These are phyloP conservation scores for Ceratocystis smalleyi DNA, from an alignment of 2,329 filamentous ascomycete species.

Conservation along the genomic window DNA sequence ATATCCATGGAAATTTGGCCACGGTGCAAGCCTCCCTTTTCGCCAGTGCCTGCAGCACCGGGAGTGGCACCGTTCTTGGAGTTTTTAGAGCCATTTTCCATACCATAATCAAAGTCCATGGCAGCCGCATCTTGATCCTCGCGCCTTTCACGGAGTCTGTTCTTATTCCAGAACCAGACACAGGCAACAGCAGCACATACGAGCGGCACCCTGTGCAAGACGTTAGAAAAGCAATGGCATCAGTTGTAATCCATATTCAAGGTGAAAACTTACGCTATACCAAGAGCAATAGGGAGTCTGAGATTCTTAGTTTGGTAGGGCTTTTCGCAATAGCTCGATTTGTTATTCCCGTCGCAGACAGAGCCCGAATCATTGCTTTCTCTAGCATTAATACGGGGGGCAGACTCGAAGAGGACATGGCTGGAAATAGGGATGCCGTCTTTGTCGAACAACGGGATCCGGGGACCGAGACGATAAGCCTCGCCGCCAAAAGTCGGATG, in stretches of 20 bases:
- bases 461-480: slow-evolving; percentile 9
- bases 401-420: slow-evolving; percentile 10
- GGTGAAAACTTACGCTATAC: slow-evolving; percentile 46
- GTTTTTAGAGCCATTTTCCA: slow-evolving; percentile 39
- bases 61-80: slow-evolving; percentile 22
- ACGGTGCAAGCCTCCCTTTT: slow-evolving; percentile 35
- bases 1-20: slow-evolving; percentile 55
- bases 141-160: slow-evolving; percentile 50
- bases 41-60: slow-evolving; percentile 21
- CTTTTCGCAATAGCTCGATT: slow-evolving; percentile 39
- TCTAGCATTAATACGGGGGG: slow-evolving; percentile 1
- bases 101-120: slow-evolving; percentile 81
- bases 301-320: slow-evolving; percentile 38
- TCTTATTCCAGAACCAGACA: slow-evolving; percentile 63
- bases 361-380: background rate
- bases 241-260: background rate
- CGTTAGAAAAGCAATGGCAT: background rate
- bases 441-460: slow-evolving; percentile 4
- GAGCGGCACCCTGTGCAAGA: slow-evolving; percentile 52
- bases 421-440: slow-evolving; percentile 1
- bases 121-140: slow-evolving; percentile 82
- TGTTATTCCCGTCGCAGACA: slow-evolving; percentile 9
- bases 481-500: slow-evolving; percentile 3
- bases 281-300: slow-evolving; percentile 51
- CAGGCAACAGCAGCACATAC: slow-evolving; percentile 50